Conservation (phyloP, 495 filamentous ascomycete genomes). For the Penicillium roqueforti region DNA sequence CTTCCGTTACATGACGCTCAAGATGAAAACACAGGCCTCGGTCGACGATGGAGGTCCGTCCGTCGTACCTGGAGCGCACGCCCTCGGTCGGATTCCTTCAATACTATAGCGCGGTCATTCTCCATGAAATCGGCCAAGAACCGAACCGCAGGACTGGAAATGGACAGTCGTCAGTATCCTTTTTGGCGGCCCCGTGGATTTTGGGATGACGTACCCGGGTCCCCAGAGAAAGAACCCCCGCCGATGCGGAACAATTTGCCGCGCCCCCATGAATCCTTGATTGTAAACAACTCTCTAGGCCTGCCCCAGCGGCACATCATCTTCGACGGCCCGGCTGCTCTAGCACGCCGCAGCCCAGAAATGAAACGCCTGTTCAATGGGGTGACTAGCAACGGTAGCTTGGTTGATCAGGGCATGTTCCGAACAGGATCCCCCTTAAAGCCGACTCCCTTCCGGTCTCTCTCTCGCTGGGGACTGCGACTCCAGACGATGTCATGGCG, state of each 20-base stretch:
- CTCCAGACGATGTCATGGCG: conserved; percentile 51
- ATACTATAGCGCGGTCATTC: conserved; percentile 37
- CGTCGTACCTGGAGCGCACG: conserved; percentile 56
- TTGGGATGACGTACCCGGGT: conserved; percentile 57
- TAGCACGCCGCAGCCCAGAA: conserved; percentile 42
- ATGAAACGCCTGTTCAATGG: conserved; percentile 26
- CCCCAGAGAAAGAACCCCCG: conserved; percentile 23
- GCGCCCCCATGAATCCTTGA: conserved; percentile 24
- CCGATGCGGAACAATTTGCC: conserved; percentile 8
- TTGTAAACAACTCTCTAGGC: conserved; percentile 50
- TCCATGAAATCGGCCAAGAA: conserved; percentile 45
- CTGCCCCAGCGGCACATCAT: conserved; percentile 52
- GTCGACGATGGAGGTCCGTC: conserved; percentile 48
- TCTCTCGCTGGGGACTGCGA: conserved; percentile 47
- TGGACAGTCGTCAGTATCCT: conserved; percentile 62
- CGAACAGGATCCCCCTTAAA: conserved; percentile 32
- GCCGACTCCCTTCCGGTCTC: conserved; percentile 35
- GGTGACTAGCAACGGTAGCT: conserved; percentile 30
- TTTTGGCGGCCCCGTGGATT: conserved; percentile 77
- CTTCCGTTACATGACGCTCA: conserved; percentile 58
- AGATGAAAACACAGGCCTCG: conserved; percentile 37
- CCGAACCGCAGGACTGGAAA: conserved; percentile 39
- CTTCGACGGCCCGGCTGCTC: conserved; percentile 34
- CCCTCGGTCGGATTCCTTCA: conserved; percentile 52
- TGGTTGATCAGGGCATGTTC: conserved; percentile 31